Evolutionary conservation across 2,329 filamentous ascomycete species (phyloP), one percentile per base, ranked within the genome.

Genomic region (Pseudocercospora pini-densiflorae): DNA sequence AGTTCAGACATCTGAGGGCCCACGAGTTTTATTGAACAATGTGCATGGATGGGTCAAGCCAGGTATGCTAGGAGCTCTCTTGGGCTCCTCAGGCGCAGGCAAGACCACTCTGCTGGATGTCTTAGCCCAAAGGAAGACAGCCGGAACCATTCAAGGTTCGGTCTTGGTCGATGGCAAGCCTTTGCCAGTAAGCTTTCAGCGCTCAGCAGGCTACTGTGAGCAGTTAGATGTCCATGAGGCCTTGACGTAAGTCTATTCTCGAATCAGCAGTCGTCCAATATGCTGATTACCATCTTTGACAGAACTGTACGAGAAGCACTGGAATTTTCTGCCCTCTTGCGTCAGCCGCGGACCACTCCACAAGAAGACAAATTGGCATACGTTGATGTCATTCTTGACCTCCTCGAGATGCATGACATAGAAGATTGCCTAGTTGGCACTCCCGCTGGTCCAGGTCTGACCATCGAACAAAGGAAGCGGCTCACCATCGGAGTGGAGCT

Each of bases 31-130:
- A 3, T 77, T 90, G 12, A 82, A 88, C 65, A 82, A 89, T 66
- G 85, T 90, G 5, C 83, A 87, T 70, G 93, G 89, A 2, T 94
- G 89, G 71, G 91, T 93, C 60, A 88, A 89, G 68, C 91, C 92
- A 1, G 92, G 92, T 31, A 87, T 90, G 71, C 83, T 94, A 9
- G 93, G 90, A 2, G 91, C 92, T 2, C 81, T 95, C 1, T 93
- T 94, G 90, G 92, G 92, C 45, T 89, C 89, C 6, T 92, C 90
- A 6, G 91, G 91, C 51, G 79, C 80, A 24, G 78, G 78, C 16
- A 79, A 79, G 65, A 79, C 78, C 2, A 79, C 78, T 6, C 67
- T 79, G 1, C 70, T 79, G n/a, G 76, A 79, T 69, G 72, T 74
- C 5, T 66, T 79, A 10, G 80, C 82, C 0, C 81, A 81, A 59